Evolutionary conservation across 768 basidiomycete genomes (phyloP).

Genomic region (Boletellus sp.): DNA sequence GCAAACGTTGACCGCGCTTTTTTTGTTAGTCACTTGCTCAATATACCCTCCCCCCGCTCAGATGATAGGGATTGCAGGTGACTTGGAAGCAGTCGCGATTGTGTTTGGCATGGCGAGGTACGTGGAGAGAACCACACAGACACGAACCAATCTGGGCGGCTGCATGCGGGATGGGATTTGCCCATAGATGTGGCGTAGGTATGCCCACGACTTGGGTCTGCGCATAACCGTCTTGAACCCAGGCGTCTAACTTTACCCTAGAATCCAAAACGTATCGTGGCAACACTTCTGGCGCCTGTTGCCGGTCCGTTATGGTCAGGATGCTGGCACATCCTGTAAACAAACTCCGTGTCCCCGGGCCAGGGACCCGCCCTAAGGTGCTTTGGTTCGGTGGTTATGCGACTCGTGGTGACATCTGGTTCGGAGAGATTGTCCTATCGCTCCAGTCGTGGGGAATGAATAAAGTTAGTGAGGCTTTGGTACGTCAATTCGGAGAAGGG

Average conservation of each 20-base stretch:
- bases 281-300: too few relatives aligned
- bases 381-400: not conserved
- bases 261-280: too few relatives aligned
- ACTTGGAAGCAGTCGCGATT: not conserved
- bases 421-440: too few relatives aligned
- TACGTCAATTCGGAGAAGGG: too few relatives aligned
- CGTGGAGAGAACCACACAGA: not conserved
- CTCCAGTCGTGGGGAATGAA: too few relatives aligned
- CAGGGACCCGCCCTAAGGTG: too few relatives aligned
- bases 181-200: not conserved
- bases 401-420: not conserved
- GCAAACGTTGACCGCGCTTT: not conserved
- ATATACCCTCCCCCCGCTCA: constrained; percentile 16
- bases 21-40: constrained; percentile 14
- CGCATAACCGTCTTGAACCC: too few relatives aligned
- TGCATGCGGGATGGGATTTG: not conserved
- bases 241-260: too few relatives aligned
- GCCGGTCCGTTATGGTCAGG: too few relatives aligned
- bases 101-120: not conserved
- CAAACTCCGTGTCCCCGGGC: too few relatives aligned
- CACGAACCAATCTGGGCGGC: not conserved
- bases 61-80: not conserved
- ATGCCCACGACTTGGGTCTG: not conserved
- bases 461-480: too few relatives aligned
- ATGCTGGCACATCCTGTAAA: too few relatives aligned